Percentiles rank a stretch among this genome's conserved stretches.
Evolutionary conservation across 2,329 filamentous ascomycete species (phyloP).

Genomic region (Epichloe aotearoae): DNA sequence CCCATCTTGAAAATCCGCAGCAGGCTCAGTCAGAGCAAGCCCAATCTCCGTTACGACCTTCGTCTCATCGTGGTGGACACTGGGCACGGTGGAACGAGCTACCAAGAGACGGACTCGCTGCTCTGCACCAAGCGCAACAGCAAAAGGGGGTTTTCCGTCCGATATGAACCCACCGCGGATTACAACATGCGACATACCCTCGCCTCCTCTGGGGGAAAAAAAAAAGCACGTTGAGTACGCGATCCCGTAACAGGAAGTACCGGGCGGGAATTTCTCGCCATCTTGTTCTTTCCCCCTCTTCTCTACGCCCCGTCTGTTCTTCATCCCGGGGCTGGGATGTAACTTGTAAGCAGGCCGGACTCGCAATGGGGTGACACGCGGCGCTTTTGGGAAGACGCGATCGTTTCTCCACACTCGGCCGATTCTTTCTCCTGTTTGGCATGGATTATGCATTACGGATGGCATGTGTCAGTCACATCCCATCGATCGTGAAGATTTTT

Average conservation of each 20-base stretch:
- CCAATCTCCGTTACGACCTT: neutral
- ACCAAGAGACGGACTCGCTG: neutral
- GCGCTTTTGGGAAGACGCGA: neutral
- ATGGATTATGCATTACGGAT: neutral
- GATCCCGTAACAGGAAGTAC: neutral
- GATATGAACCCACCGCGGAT: neutral
- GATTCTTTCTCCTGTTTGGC: neutral
- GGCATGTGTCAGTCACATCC: too few relatives aligned
- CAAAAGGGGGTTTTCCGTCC: neutral
- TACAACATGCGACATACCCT: neutral
- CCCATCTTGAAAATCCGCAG: too few relatives aligned
- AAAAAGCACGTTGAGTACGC: neutral
- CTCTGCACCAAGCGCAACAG: neutral
- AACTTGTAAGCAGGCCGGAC: too few relatives aligned
- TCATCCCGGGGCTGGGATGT: neutral
- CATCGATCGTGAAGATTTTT: too few relatives aligned
- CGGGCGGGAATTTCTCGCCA: neutral
- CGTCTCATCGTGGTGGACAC: constrained; percentile 1
- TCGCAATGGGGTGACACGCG: neutral
- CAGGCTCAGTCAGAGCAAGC: too few relatives aligned
- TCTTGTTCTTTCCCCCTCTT: neutral
- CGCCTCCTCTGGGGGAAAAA: neutral
- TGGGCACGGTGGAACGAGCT: too few relatives aligned
- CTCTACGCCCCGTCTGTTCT: neutral
- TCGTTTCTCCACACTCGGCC: neutral